A percentile compares a stretch with the other conserved stretches of the same genome.
These are phyloP conservation scores for Monilinia laxa DNA, from an alignment of 2,329 filamentous ascomycete genomes.

Conservation along the genomic window DNA sequence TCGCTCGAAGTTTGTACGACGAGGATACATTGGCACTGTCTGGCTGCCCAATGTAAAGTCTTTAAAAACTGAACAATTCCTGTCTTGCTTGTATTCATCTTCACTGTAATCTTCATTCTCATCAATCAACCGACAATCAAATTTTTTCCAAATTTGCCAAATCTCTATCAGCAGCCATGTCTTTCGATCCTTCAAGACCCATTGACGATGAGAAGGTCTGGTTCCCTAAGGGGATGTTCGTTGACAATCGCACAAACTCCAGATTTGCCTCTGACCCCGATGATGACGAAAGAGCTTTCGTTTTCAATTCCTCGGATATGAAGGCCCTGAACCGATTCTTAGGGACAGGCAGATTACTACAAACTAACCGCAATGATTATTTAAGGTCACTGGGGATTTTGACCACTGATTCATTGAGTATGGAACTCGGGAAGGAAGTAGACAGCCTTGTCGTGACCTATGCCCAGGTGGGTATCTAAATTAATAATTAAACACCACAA, in stretches of 20 bases:
- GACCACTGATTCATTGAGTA: not conserved
- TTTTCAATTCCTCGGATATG: conserved; percentile 6
- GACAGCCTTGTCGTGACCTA: not conserved
- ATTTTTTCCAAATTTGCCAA: not conserved
- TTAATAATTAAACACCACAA: not conserved
- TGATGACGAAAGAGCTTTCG: conserved; percentile 11
- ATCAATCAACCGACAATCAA: not conserved
- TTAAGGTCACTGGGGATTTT: conserved; percentile 7
- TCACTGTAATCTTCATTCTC: not conserved
- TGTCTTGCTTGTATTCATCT: not conserved
- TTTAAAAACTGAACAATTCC: not conserved
- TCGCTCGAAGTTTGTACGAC: not conserved
- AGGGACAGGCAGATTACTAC: conserved; percentile 1
- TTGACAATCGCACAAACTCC: conserved; percentile 5
- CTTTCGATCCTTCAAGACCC: conserved; percentile 8
- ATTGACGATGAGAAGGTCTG: conserved; percentile 7
- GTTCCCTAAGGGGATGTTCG: conserved; percentile 15
- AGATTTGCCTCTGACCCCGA: not conserved
- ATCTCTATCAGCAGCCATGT: not conserved
- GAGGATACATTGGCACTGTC: not conserved
- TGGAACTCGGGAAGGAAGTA: not conserved
- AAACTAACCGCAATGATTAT: conserved; percentile 4
- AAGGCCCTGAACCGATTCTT: conserved; percentile 4
- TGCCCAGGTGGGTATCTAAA: not conserved
- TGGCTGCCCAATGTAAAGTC: no score